A percentile compares a stretch with the other conserved stretches of the same genome.
phyloP scores from a whole-genome alignment of 2,329 filamentous ascomycete species.

The Chaetothyriales sp. region DNA sequence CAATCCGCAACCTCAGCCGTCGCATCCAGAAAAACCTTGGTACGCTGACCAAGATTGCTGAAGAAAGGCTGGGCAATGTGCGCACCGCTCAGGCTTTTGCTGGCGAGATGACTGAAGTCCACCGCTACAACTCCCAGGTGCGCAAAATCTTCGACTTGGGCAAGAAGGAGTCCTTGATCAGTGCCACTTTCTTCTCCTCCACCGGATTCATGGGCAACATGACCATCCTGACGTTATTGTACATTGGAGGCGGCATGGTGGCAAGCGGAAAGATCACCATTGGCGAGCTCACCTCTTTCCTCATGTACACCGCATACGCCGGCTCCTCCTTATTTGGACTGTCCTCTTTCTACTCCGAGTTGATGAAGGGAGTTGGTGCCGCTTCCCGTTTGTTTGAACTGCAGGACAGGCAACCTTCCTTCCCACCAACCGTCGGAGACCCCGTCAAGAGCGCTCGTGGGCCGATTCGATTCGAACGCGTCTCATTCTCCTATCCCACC shows the following conservation, averaged over 20 bases:
- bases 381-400: conserved; percentile 93
- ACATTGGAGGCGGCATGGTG: conserved; percentile 82
- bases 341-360: conserved; percentile 89
- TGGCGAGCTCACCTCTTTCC: conserved; percentile 84
- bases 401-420: conserved; percentile 73
- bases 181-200: conserved; percentile 73
- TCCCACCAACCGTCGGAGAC: conserved; percentile 69
- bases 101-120: conserved; percentile 78
- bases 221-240: conserved; percentile 80
- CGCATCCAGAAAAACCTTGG: conserved; percentile 90
- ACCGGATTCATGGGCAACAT: conserved; percentile 92
- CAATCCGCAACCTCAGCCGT: conserved; percentile 76
- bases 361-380: conserved; percentile 97
- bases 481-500: conserved; percentile 84
- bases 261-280: conserved; percentile 72
- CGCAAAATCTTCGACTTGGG: conserved; percentile 84
- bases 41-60: conserved; percentile 86
- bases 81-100: conserved; percentile 93
- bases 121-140: conserved; percentile 82
- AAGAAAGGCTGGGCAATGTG: conserved; percentile 93
- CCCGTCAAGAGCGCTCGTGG: conserved; percentile 74
- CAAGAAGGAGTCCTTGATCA: conserved; percentile 70
- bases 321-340: conserved; percentile 82
- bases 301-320: conserved; percentile 92
- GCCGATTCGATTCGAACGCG: conserved; percentile 71